Percentiles rank a stretch among this genome's conserved stretches.
These are phyloP conservation scores for Thelephora ganbajun DNA, from an alignment of 768 basidiomycete genomes.

Conservation along the genomic window DNA sequence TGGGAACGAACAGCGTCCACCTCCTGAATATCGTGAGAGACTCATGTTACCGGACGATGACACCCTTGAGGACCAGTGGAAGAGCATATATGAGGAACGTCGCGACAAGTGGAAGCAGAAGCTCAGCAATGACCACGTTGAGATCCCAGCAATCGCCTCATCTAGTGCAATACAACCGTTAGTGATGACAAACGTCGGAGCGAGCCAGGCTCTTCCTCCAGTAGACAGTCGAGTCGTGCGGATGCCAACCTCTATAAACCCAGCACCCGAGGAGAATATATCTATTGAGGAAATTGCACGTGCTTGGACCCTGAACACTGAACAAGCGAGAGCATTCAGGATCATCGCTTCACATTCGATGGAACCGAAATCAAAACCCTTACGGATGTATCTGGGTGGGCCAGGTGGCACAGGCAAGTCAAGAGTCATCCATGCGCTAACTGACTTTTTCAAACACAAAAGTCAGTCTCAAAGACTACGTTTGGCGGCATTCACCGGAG, in stretches of 20 bases:
- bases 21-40: too few relatives aligned
- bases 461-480: slow-evolving; percentile 10
- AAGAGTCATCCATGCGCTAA: background rate
- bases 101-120: background rate
- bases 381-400: slow-evolving; percentile 21
- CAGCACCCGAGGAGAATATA: background rate
- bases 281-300: slow-evolving; percentile 4
- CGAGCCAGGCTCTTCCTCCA: background rate
- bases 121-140: background rate
- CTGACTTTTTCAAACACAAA: background rate
- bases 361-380: slow-evolving; percentile 5
- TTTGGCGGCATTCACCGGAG: background rate
- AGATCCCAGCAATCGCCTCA: background rate
- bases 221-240: background rate
- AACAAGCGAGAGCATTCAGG: slow-evolving; percentile 20
- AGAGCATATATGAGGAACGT: too few relatives aligned
- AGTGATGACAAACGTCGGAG: background rate
- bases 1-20: background rate
- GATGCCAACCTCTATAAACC: background rate
- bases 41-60: too few relatives aligned
- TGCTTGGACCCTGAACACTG: slow-evolving; percentile 19
- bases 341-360: slow-evolving; percentile 18
- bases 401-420: background rate
- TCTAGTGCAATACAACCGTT: background rate
- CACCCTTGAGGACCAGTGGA: too few relatives aligned